phyloP scores from a whole-genome alignment of 495 filamentous ascomycete species.

The Saxispiralis lemnorum region DNA sequence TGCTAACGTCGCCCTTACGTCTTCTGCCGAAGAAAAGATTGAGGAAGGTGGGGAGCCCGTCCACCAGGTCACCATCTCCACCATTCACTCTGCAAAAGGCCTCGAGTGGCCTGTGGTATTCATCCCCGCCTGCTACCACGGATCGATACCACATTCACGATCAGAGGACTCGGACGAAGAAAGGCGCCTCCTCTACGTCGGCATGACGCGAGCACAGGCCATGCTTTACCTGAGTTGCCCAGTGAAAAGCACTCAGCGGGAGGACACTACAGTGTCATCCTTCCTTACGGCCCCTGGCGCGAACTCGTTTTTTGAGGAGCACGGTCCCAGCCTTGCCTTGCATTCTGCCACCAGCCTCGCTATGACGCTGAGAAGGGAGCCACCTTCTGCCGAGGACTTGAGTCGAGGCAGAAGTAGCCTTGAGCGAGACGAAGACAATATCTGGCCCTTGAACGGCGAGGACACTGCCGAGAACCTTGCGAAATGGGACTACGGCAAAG shows the following conservation, averaged over 20 bases:
- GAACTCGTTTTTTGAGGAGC: slow-evolving; percentile 32
- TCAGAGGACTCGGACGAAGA: slow-evolving; percentile 86
- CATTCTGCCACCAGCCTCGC: slow-evolving; percentile 41
- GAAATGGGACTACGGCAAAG: slow-evolving; percentile 15
- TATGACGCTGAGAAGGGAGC: slow-evolving; percentile 41
- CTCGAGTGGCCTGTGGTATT: slow-evolving; percentile 97
- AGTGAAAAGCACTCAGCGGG: slow-evolving; percentile 40
- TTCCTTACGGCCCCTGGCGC: slow-evolving; percentile 40
- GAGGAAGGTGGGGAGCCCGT: slow-evolving; percentile 39
- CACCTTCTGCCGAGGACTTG: slow-evolving; percentile 34
- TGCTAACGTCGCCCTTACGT: slow-evolving; percentile 72
- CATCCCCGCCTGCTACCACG: slow-evolving; percentile 76
- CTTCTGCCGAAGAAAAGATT: slow-evolving; percentile 39
- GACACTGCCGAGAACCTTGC: slow-evolving; percentile 24
- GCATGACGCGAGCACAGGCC: slow-evolving; percentile 88
- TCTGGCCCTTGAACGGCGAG: slow-evolving; percentile 44
- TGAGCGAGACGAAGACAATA: slow-evolving; percentile 39
- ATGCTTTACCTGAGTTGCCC: slow-evolving; percentile 86
- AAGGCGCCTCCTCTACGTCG: slow-evolving; percentile 78
- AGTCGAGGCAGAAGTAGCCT: slow-evolving; percentile 26
- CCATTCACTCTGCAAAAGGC: slow-evolving; percentile 92
- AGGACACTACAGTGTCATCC: slow-evolving; percentile 43
- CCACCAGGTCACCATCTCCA: slow-evolving; percentile 75
- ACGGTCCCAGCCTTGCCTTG: slow-evolving; percentile 40
- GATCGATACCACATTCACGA: slow-evolving; percentile 85